These are phyloP conservation scores for Tylopilus sp. DNA, from an alignment of 1,284 basidiomycete species.

Conservation along the genomic window DNA sequence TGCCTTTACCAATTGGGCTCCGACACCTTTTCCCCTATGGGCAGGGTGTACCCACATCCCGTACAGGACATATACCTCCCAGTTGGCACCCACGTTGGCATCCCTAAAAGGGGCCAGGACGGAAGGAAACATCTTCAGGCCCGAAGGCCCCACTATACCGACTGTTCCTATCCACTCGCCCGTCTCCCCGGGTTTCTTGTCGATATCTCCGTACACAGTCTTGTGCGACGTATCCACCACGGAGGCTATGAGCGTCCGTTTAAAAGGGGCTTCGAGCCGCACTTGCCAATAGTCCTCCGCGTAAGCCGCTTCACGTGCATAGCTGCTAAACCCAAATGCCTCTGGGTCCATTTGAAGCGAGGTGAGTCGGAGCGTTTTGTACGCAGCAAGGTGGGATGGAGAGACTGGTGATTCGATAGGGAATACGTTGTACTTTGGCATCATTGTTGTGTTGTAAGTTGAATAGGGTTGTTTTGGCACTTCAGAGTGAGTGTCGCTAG, in stretches of 20 bases:
- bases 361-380: constrained; percentile 34
- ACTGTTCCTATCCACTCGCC: constrained; percentile 36
- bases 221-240: not conserved
- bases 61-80: constrained; percentile 30
- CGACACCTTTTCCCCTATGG: constrained; percentile 36
- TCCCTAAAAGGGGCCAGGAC: constrained; percentile 11
- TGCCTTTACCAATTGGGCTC: constrained; percentile 16
- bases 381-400: constrained; percentile 22
- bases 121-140: constrained; percentile 16
- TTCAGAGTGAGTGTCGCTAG: not conserved
- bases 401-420: constrained; percentile 17
- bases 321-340: constrained; percentile 37
- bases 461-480: not conserved
- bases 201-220: not conserved
- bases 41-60: constrained; percentile 41
- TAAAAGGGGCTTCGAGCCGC: constrained; percentile 29
- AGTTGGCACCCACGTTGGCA: constrained; percentile 15
- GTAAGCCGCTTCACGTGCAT: constrained; percentile 33
- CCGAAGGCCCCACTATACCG: constrained; percentile 31
- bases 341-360: constrained; percentile 37
- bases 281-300: constrained; percentile 35
- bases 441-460: not conserved
- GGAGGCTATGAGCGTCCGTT: constrained; percentile 31
- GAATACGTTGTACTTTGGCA: constrained; percentile 16
- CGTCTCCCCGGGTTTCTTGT: not conserved